phyloP scores from a whole-genome alignment of 768 basidiomycete species.

The Paxillus involutus region DNA sequence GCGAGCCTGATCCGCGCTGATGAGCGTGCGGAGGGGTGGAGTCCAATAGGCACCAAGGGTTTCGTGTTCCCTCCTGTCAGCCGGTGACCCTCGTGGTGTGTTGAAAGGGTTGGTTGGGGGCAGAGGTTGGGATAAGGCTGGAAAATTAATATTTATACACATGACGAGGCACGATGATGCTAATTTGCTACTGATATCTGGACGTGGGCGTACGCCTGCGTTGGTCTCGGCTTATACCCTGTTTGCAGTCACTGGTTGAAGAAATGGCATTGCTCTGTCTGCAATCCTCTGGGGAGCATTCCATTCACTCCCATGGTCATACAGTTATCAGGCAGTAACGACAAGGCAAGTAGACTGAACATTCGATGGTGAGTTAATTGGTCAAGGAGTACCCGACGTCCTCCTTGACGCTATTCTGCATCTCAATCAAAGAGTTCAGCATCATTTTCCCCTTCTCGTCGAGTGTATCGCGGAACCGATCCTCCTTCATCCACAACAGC shows the following conservation, averaged over 20 bases:
- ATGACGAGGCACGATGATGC: background rate
- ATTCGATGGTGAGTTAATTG: conserved; percentile 17
- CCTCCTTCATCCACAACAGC: conserved; percentile 65
- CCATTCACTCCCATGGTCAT: too few species aligned
- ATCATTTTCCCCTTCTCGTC: conserved; percentile 49
- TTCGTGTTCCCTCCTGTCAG: conserved; percentile 50
- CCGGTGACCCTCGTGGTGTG: conserved; percentile 9
- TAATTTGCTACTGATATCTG: background rate
- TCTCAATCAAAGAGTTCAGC: conserved; percentile 55
- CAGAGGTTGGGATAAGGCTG: background rate
- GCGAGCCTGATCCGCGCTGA: conserved; percentile 67
- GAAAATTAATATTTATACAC: background rate
- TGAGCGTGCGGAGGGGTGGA: conserved; percentile 80
- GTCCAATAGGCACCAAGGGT: conserved; percentile 56
- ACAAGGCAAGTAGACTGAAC: background rate
- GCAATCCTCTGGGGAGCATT: too few species aligned
- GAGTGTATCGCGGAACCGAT: conserved; percentile 45
- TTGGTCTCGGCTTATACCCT: conserved; percentile 7
- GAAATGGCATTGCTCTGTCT: background rate
- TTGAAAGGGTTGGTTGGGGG: background rate
- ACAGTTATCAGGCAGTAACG: background rate
- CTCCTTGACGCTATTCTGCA: conserved; percentile 44
- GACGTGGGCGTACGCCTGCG: background rate
- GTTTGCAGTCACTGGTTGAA: background rate
- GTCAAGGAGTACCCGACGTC: conserved; percentile 56